These are phyloP conservation scores for Durusdinium trenchii DNA, from an alignment of 73 alveolate species.

Conservation along the genomic window DNA sequence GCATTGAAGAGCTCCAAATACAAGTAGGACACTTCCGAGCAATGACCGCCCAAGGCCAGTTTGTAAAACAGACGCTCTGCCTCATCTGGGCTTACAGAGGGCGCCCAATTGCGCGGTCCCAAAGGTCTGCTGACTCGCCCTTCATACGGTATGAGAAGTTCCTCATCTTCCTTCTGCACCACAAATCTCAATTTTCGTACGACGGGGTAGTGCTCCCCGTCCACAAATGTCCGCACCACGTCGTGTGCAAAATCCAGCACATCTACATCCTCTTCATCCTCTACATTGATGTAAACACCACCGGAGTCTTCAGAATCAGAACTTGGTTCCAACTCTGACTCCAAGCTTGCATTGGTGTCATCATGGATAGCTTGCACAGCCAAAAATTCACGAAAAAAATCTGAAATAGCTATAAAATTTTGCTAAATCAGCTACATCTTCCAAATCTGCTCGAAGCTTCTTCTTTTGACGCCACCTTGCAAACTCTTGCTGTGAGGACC, in stretches of 20 bases:
- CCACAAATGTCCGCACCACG: background rate
- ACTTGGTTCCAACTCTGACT: background rate
- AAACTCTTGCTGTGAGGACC: no score
- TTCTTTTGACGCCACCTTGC: no score
- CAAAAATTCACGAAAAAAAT: background rate
- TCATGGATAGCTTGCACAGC: no score
- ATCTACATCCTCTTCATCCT: background rate
- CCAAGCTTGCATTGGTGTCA: background rate
- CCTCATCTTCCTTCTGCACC: background rate
- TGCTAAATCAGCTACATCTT: no score
- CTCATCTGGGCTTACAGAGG: background rate
- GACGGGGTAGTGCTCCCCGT: constrained; percentile 1
- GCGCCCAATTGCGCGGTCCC: background rate
- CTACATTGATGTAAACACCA: no score
- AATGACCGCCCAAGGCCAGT: background rate
- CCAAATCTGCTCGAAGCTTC: no score
- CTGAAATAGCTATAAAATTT: background rate
- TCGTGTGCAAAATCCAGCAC: background rate
- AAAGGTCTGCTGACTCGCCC: background rate
- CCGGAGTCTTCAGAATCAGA: no score
- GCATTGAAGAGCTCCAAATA: background rate
- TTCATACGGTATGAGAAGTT: background rate
- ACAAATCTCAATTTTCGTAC: background rate
- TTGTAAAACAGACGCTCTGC: constrained; percentile 35
- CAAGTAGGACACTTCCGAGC: constrained; percentile 20